phyloP scores from a whole-genome alignment of 768 basidiomycete species.

The Chalciporus sphaerocephalus region DNA sequence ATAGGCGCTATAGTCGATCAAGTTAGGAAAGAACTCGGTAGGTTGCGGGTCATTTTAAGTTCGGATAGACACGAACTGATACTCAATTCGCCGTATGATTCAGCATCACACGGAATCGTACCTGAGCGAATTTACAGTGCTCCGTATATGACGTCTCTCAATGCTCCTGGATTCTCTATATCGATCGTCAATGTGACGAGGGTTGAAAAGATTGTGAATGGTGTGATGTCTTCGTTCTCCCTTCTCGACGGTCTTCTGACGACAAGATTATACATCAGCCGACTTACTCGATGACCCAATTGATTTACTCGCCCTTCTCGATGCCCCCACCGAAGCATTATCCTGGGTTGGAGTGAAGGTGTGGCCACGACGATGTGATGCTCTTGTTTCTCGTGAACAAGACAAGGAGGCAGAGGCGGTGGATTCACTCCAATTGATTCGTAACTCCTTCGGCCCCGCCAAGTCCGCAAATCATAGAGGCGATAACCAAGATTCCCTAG shows the following conservation, averaged over 20 bases:
- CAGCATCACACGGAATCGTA: constrained; percentile 30
- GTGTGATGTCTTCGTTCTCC: background rate
- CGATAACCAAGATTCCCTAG: background rate
- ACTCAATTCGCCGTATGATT: background rate
- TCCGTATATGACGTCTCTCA: constrained; percentile 56
- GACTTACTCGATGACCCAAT: constrained; percentile 16
- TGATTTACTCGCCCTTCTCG: constrained; percentile 34
- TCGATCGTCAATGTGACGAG: constrained; percentile 47
- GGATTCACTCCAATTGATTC: constrained; percentile 3
- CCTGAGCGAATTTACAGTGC: constrained; percentile 44
- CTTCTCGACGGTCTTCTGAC: background rate
- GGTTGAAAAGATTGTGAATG: constrained; percentile 11
- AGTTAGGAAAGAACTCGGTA: constrained; percentile 40
- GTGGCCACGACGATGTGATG: constrained; percentile 23
- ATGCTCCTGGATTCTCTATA: constrained; percentile 56
- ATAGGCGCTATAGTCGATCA: constrained; percentile 49
- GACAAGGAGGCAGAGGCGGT: constrained; percentile 7
- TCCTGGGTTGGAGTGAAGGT: constrained; percentile 38
- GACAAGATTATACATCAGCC: background rate
- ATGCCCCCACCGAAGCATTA: constrained; percentile 40
- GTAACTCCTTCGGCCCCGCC: background rate
- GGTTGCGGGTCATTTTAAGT: constrained; percentile 9
- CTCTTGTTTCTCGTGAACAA: background rate
- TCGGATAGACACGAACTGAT: background rate
- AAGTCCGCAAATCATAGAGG: background rate